These are phyloP conservation scores for Sporothrix pseudoabietina DNA, from an alignment of 2,329 filamentous ascomycete genomes.

Conservation along the genomic window DNA sequence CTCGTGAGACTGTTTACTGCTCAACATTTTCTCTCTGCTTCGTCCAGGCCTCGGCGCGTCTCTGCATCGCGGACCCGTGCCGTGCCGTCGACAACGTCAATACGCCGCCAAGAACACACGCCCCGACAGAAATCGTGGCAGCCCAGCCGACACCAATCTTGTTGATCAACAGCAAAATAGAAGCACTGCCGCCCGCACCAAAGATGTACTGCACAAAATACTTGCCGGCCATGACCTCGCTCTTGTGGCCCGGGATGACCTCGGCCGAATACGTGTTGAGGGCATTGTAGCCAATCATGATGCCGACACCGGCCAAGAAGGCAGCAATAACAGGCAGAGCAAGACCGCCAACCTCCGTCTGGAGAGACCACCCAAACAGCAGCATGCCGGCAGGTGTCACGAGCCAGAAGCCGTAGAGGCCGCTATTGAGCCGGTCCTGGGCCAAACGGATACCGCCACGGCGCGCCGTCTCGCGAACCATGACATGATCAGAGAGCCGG, in stretches of 20 bases:
- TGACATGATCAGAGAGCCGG: conserved; percentile 67
- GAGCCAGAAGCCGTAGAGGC: conserved; percentile 58
- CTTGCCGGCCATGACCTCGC: conserved; percentile 33
- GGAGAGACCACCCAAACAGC: conserved; percentile 59
- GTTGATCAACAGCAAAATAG: conserved; percentile 29
- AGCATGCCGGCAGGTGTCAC: conserved; percentile 65
- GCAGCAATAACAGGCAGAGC: conserved; percentile 69
- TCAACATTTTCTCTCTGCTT: conserved; percentile 1
- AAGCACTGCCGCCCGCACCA: conserved; percentile 27
- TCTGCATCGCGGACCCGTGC: conserved; percentile 16
- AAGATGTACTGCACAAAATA: conserved; percentile 34
- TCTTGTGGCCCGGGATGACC: conserved; percentile 24
- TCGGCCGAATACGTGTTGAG: conserved; percentile 62
- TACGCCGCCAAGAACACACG: background rate
- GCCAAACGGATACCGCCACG: conserved; percentile 62
- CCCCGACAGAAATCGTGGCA: conserved; percentile 25
- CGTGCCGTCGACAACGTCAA: conserved; percentile 3
- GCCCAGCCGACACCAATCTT: conserved; percentile 32
- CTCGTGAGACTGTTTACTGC: background rate
- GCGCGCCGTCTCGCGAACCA: conserved; percentile 65
- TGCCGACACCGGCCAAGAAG: conserved; percentile 73
- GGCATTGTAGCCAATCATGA: conserved; percentile 74
- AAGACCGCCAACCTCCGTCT: conserved; percentile 54
- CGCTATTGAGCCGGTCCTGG: conserved; percentile 67
- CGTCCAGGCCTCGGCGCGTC: conserved; percentile 3